Conservation (phyloP, 2,329 filamentous ascomycete genomes). For the Claviceps arundinis region DNA sequence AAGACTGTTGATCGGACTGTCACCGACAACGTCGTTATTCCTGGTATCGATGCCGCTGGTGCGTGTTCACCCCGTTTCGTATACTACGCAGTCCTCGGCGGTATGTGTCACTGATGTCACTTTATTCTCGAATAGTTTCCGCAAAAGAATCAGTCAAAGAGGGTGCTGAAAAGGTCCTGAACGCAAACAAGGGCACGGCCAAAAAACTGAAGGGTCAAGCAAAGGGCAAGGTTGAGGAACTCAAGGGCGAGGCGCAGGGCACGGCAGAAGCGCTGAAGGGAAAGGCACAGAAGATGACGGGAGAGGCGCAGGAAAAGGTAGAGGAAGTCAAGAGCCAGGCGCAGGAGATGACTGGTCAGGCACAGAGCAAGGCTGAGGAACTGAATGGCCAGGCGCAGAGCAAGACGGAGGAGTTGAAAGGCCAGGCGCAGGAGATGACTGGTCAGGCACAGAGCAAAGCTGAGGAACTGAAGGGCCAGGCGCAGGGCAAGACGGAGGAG, state of each 20-base stretch:
- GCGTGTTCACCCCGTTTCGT: slow-evolving; percentile 15
- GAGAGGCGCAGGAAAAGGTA: slow-evolving; percentile 25
- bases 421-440: slow-evolving; percentile 19
- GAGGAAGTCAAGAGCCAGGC: slow-evolving; percentile 22
- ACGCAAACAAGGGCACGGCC: slow-evolving; percentile 22
- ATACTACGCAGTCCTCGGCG: not conserved
- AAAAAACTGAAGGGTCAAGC: slow-evolving; percentile 24
- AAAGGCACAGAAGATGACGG: slow-evolving; percentile 22
- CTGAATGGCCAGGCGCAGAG: slow-evolving; percentile 25
- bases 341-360: slow-evolving; percentile 19
- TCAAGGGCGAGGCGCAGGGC: slow-evolving; percentile 20
- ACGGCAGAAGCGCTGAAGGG: slow-evolving; percentile 20
- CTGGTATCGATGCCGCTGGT: slow-evolving; percentile 47
- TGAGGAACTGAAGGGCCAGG: slow-evolving; percentile 20
- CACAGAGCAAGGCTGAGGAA: slow-evolving; percentile 24
- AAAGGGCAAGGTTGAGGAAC: slow-evolving; percentile 25
- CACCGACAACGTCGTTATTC: slow-evolving; percentile 47
- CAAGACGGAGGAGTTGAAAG: slow-evolving; percentile 22
- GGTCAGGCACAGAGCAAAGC: slow-evolving; percentile 21
- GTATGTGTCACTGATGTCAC: not conserved
- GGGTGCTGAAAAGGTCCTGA: slow-evolving; percentile 14
- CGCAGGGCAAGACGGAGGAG: slow-evolving; percentile 25
- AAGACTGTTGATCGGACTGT: slow-evolving; percentile 47
- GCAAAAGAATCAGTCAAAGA: slow-evolving; percentile 36
- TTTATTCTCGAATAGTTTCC: slow-evolving; percentile 17